These are phyloP conservation scores for Bertia moriformis DNA, from an alignment of 2,329 filamentous ascomycete genomes.

Conservation along the genomic window DNA sequence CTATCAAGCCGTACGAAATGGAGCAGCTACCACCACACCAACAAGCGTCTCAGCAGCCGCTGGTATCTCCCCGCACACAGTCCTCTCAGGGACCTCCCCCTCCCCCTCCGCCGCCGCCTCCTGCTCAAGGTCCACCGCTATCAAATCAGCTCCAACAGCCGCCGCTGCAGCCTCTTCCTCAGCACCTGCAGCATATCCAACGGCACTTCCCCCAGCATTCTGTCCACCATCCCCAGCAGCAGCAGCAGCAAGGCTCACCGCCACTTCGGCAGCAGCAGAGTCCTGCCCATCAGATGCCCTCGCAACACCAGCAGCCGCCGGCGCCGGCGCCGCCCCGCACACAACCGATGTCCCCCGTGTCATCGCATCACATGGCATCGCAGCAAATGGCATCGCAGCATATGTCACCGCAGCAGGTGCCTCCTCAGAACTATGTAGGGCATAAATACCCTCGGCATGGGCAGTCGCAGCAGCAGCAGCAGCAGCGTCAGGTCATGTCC, in stretches of 20 bases:
- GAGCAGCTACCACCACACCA: neutral
- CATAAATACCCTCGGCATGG: too few relatives aligned
- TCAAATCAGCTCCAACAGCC: conserved; percentile 3
- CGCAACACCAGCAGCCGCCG: neutral
- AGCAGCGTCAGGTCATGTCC: too few relatives aligned
- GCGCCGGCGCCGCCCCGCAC: too few relatives aligned
- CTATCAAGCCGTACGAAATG: neutral
- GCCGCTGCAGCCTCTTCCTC: conserved; percentile 1
- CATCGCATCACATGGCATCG: too few relatives aligned
- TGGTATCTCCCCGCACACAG: too few relatives aligned
- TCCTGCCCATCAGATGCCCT: conserved; percentile 3
- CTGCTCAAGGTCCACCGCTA: conserved; percentile 1
- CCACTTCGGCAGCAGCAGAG: conserved; percentile 1
- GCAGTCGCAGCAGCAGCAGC: too few relatives aligned
- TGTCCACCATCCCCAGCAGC: conserved; percentile 1
- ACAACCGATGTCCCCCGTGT: too few relatives aligned
- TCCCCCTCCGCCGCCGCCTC: conserved; percentile 7
- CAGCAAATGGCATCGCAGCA: too few relatives aligned
- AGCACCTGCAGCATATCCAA: conserved; percentile 2
- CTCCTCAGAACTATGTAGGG: too few relatives aligned
- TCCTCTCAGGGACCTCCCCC: too few relatives aligned
- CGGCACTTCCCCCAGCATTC: neutral
- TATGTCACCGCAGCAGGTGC: too few relatives aligned
- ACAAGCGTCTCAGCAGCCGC: conserved; percentile 3
- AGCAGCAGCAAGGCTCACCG: conserved; percentile 2